Evolutionary conservation across 352 stramenopile genomes (phyloP), one percentile per base, ranked within the genome.

Genomic region (Globisporangium sylvaticum): DNA sequence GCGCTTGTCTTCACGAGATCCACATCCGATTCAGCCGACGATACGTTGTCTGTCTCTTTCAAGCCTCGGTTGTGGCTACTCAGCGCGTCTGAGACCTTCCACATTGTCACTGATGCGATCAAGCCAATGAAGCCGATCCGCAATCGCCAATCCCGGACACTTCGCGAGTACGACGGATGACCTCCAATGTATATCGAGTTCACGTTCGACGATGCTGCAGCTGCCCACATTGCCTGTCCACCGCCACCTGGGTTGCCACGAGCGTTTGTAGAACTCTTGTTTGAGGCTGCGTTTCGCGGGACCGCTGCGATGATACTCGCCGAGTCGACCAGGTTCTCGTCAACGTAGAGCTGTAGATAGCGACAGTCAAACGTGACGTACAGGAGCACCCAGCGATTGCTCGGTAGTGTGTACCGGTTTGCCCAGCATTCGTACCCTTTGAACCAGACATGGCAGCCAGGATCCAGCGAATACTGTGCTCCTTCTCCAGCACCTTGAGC

Each of bases 111-210:
- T 9, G 65, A 58, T 2, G 74, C 71, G 46, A 91, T 74, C 0
- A 91, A 25, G 7, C 83, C 80, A 8, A 91, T 71, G 56, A 88
- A 89, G 2, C 83, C 83, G 46, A 75, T 79, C 34, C 67, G 72
- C 18, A 69, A 61, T 20, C 82, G 70, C 82, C 82, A 90, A 7
- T 85, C 71, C 18, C 76, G 68, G 10, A 90, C 77, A 32, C 67
- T 77, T 65, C 62, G 71, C 0, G 80, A 76, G 25, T 88, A 85
- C 0, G 77, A 85, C 14, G 79, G 70, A 27, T 84, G 79, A 0
- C 80, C 82, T 10, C 82, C 78, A 29, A 89, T 67, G 58, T 82
- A 89, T 27, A 89, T 65, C 1, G 82, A 88, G n/a, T 65, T 78
- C 2, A 58, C 59, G 15, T 27, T 78, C 24, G 74, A 77, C 14